phyloP scores from a whole-genome alignment of 2,329 filamentous ascomycete genomes.

The Aureobasidium sp. region DNA sequence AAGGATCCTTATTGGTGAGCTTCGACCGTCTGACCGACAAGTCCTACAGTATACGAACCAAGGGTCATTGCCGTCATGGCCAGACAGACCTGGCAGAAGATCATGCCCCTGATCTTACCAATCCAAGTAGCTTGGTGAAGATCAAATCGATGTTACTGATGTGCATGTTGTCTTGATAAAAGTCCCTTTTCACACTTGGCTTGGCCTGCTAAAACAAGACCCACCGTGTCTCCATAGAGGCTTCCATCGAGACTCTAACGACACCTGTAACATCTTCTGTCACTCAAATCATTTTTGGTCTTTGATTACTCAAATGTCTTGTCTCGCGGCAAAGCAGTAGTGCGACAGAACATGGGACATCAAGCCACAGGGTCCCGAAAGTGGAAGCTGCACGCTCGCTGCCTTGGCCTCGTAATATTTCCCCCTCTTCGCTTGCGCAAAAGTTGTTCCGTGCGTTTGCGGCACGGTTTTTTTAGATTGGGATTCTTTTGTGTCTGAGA shows the following conservation, averaged over 20 bases:
- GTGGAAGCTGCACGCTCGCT: not conserved
- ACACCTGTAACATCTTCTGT: conserved; percentile 5
- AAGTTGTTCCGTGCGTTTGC: not conserved
- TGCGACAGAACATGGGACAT: not conserved
- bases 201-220: not conserved
- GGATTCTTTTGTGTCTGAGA: not conserved
- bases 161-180: not conserved
- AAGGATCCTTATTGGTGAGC: not conserved
- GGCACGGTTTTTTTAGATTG: not conserved
- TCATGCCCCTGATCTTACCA: not conserved
- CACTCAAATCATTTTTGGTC: not conserved
- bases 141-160: not conserved
- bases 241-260: not conserved
- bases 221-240: too few relatives aligned
- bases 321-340: not conserved
- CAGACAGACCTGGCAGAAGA: not conserved
- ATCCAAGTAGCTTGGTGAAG: not conserved
- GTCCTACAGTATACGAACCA: not conserved
- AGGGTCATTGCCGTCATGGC: not conserved
- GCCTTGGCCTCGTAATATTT: too few relatives aligned
- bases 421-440: conserved; percentile 3
- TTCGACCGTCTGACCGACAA: not conserved
- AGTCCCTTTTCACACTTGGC: too few relatives aligned
- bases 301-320: not conserved
- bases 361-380: not conserved